Base-by-base conservation (phyloP, 2,329 filamentous ascomycete genomes). In the Dothistroma pini region DNA sequence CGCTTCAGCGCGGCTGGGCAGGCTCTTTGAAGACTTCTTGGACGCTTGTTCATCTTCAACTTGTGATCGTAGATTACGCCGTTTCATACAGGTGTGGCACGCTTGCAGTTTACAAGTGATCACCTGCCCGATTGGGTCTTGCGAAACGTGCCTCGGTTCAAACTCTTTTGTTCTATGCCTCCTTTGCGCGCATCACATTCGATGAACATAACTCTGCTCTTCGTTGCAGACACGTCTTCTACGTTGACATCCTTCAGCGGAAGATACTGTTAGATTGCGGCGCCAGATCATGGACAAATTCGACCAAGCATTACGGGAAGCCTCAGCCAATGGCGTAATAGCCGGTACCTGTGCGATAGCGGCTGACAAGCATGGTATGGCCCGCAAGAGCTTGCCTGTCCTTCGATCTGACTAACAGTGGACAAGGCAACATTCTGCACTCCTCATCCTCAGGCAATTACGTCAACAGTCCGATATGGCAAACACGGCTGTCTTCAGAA, bases 341-440 rank as follows among this genome's bases (percentile, higher is more conserved):
- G 10, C 51, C 19, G 51, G 51, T 16, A 53, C 51, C 8, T 53
- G 51, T 21, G 51, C 56, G 16, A 51, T 60, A 16, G 58, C 54
- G 29, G 58, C 54, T 32, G 58, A 60, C 53, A 60, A 56, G 47
- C 51, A 56, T 31, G 58, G 58, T 60, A 56, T 49, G 41, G 2
- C 41, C 6, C 22, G 16, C 6, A 47, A 44, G 29, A 7, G 2
- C 29, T 34, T 51, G 6, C 19, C 41, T 11, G 8, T 29, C 12
- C 4, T 14, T 31, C 10, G 4, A 49, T 21, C 12, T n/a, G 1
- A 16, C 22, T 52, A 22, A 54, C 10, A 31, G 4, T n/a, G 16
- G 1, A 10, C 7, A 31, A 60, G 58, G 53, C 31, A 60, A 51
- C 3, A 60, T 56, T 12, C 58, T 60, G 11, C 54, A 60, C 34